Evolutionary conservation across 306 rosid species (phyloP).

Genomic region (Rubus parviflorus): DNA sequence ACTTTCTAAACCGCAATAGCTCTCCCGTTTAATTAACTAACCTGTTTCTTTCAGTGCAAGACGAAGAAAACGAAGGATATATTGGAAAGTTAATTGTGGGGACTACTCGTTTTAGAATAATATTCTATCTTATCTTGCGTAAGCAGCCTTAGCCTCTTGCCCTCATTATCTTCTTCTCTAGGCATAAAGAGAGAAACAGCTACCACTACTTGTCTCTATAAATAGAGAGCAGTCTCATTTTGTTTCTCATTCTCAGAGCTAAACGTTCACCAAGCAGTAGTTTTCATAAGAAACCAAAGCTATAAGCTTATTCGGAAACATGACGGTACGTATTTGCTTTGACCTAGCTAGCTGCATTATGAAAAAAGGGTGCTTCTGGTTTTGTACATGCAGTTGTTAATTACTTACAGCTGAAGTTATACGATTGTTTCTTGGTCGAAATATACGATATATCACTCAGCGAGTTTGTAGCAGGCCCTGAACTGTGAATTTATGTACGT

Average conservation of each 20-base stretch:
- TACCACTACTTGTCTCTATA: constrained; percentile 12
- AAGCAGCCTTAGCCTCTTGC: not conserved
- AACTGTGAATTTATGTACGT: not conserved
- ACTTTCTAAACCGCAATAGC: constrained; percentile 17
- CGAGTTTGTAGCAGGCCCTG: not conserved
- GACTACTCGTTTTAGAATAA: constrained; percentile 23
- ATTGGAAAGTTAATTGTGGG: constrained; percentile 17
- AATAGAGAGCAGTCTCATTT: constrained; percentile 13
- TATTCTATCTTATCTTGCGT: constrained; percentile 27
- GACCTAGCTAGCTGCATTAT: not conserved
- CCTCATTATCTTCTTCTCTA: not conserved
- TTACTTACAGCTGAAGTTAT: constrained; percentile 4
- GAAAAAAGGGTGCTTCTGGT: not conserved
- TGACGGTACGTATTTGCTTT: constrained; percentile 15
- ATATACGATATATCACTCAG: not conserved
- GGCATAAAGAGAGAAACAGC: constrained; percentile 1
- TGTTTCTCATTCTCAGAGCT: constrained; percentile 18
- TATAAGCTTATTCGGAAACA: not conserved
- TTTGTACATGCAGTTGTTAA: not conserved
- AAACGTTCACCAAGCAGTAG: not conserved
- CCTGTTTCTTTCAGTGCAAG: constrained; percentile 31
- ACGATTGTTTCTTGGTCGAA: constrained; percentile 21
- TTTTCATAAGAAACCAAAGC: not conserved
- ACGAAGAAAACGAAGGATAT: constrained; percentile 15
- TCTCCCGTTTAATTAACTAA: constrained; percentile 22